phyloP scores from a whole-genome alignment of 2,329 filamentous ascomycete genomes.

The Saccharata proteae region DNA sequence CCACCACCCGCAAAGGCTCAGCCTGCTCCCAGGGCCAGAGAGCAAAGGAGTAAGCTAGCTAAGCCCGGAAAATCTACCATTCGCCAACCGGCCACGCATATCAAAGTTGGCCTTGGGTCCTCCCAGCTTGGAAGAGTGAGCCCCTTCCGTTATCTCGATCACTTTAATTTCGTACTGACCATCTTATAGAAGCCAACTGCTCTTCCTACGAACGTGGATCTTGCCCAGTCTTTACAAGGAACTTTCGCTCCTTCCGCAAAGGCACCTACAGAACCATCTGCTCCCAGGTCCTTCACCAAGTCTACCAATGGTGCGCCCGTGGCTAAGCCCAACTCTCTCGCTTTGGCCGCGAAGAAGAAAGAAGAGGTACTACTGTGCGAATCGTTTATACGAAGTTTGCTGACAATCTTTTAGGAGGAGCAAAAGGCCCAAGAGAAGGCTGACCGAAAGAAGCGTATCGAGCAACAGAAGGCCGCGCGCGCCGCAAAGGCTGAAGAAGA shows the following conservation, averaged over 20 bases:
- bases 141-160: too few species aligned
- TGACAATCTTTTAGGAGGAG: too few species aligned
- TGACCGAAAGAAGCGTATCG: conserved; percentile 69
- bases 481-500: conserved; percentile 46
- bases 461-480: conserved; percentile 63
- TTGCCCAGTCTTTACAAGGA: conserved; percentile 7
- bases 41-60: conserved; percentile 36
- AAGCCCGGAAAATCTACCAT: conserved; percentile 50
- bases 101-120: conserved; percentile 14
- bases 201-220: conserved; percentile 27
- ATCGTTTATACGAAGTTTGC: too few species aligned
- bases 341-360: conserved; percentile 68
- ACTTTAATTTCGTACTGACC: too few species aligned
- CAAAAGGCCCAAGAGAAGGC: conserved; percentile 70
- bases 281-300: conserved; percentile 8
- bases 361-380: conserved; percentile 51
- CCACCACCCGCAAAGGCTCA: conserved; percentile 44
- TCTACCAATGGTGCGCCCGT: conserved; percentile 1
- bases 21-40: conserved; percentile 33
- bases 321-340: conserved; percentile 34
- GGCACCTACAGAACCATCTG: conserved; percentile 11
- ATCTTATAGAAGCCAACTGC: too few species aligned
- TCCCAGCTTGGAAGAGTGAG: too few species aligned
- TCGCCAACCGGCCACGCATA: conserved; percentile 40
- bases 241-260: conserved; percentile 2